Conservation (phyloP, 805 yeast species). For the Candida corydali region DNA sequence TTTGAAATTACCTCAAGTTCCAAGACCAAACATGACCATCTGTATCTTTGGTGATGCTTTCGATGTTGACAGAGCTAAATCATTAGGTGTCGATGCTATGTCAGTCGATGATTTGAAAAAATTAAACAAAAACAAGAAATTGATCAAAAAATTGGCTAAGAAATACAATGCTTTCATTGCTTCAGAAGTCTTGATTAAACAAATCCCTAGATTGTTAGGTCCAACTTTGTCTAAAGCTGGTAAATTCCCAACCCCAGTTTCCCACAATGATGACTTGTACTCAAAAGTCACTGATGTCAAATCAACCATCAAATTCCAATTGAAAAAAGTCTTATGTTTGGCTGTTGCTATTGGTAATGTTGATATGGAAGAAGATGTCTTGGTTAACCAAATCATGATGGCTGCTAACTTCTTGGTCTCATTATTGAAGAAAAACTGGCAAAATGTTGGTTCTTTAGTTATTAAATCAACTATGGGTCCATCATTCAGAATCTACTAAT, state of each 20-base stretch:
- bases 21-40: slow-evolving; percentile 99
- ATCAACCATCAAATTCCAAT: slow-evolving; percentile 99
- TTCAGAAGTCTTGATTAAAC: slow-evolving; percentile 98
- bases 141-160: slow-evolving; percentile 99
- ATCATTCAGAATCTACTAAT: slow-evolving; percentile 97
- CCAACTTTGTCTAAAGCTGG: slow-evolving; percentile 99
- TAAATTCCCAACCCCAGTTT: slow-evolving; percentile 99
- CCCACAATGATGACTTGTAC: slow-evolving; percentile 98
- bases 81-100: slow-evolving; percentile 99
- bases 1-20: slow-evolving; percentile 95
- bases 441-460: slow-evolving; percentile 98
- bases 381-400: slow-evolving; percentile 98
- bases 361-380: slow-evolving; percentile 96
- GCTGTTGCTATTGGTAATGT: slow-evolving; percentile 99
- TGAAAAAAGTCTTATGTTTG: slow-evolving; percentile 98
- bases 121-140: slow-evolving; percentile 99
- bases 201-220: slow-evolving; percentile 99
- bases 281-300: slow-evolving; percentile 93
- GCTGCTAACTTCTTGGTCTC: slow-evolving; percentile 99
- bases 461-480: slow-evolving; percentile 99
- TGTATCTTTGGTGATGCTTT: slow-evolving; percentile 99
- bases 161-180: slow-evolving; percentile 99
- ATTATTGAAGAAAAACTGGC: slow-evolving; percentile 99
- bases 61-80: slow-evolving; percentile 99
- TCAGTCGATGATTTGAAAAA: slow-evolving; percentile 99